These are phyloP conservation scores for Teratosphaeria nubilosa DNA, from an alignment of 2,329 filamentous ascomycete genomes.

Conservation along the genomic window DNA sequence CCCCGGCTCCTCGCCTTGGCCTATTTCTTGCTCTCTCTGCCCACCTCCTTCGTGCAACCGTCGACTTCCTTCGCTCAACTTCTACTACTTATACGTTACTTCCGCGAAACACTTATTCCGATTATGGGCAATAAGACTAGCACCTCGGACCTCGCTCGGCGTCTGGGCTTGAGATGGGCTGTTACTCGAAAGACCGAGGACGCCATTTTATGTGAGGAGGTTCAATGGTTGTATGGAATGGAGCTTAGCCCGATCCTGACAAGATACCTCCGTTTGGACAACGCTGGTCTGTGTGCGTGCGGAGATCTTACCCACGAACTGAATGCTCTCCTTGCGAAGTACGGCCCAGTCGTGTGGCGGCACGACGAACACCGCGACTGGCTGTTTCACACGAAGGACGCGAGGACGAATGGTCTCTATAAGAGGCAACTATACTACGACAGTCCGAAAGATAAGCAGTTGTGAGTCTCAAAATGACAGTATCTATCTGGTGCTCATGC, in stretches of 20 bases:
- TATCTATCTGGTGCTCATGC: background rate
- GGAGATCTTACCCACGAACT: background rate
- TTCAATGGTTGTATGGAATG: background rate
- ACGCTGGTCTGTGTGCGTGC: background rate
- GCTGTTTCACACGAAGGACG: background rate
- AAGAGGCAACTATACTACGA: background rate
- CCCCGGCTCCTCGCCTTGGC: too few species aligned
- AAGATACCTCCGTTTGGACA: background rate
- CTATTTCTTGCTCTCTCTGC: too few species aligned
- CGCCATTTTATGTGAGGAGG: background rate
- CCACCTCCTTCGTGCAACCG: too few species aligned
- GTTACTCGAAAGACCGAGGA: background rate
- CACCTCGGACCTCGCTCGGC: background rate
- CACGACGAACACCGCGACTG: background rate
- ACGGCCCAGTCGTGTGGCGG: background rate
- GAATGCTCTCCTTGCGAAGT: background rate
- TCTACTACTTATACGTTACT: too few species aligned
- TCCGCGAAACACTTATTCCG: background rate
- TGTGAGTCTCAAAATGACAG: background rate
- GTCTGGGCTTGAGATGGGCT: background rate
- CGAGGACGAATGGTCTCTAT: background rate
- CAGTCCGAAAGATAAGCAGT: background rate
- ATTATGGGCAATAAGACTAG: background rate
- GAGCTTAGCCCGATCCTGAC: background rate
- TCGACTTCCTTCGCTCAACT: too few species aligned